These are phyloP conservation scores for Aspergillus fischeri DNA, from an alignment of 2,329 filamentous ascomycete genomes.

Conservation along the genomic window DNA sequence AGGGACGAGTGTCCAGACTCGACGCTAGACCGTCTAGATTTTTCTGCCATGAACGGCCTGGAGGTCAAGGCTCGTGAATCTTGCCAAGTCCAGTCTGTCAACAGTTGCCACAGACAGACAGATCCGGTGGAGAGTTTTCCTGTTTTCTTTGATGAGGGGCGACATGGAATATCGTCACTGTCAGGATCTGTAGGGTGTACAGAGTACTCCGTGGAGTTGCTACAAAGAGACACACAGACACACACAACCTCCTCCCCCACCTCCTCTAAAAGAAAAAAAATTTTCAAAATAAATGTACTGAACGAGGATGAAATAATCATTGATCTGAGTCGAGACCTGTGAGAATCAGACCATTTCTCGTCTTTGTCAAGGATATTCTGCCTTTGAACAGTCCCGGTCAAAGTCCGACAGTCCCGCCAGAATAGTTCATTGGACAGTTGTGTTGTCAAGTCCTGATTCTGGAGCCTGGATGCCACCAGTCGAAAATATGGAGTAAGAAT, in stretches of 20 bases:
- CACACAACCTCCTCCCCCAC: too few relatives aligned
- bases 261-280: too few relatives aligned
- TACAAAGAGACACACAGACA: too few relatives aligned
- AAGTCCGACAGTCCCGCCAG: neutral
- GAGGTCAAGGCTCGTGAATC: neutral
- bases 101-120: neutral
- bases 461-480: neutral
- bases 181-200: too few relatives aligned
- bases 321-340: too few relatives aligned
- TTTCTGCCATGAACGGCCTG: neutral
- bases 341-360: too few relatives aligned
- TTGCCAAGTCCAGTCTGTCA: neutral
- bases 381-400: neutral
- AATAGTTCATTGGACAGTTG: neutral
- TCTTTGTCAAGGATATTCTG: too few relatives aligned
- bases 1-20: neutral
- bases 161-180: neutral
- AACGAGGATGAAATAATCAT: too few relatives aligned
- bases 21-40: neutral
- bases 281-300: too few relatives aligned
- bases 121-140: neutral
- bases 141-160: neutral
- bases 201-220: too few relatives aligned
- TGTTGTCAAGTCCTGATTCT: neutral
- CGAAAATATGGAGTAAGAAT: neutral